These are phyloP conservation scores for Claviceps monticola DNA, from an alignment of 2,329 filamentous ascomycete species.

Conservation along the genomic window DNA sequence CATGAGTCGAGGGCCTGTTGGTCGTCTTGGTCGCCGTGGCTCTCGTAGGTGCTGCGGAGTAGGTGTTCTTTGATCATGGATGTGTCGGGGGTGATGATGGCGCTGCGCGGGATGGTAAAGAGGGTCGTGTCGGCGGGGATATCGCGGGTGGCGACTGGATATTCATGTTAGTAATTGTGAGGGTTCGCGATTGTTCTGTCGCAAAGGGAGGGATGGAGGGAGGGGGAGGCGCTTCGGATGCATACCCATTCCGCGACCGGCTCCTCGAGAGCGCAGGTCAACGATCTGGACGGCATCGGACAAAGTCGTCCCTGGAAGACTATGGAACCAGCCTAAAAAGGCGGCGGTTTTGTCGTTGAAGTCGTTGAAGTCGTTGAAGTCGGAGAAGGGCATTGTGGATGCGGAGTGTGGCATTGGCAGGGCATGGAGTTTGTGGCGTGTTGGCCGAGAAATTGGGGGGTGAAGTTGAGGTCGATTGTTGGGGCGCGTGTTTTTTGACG, in stretches of 20 bases:
- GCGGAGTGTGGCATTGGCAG: not conserved
- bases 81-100: constrained; percentile 59
- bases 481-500: not conserved
- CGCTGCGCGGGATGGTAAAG: constrained; percentile 62
- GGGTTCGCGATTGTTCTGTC: not conserved
- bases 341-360: constrained; percentile 29
- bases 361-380: constrained; percentile 24
- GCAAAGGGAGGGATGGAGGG: no score
- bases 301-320: constrained; percentile 37
- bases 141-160: constrained; percentile 52
- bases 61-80: constrained; percentile 47
- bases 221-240: no score
- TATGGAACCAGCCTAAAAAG: constrained; percentile 42
- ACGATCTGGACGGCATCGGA: constrained; percentile 37
- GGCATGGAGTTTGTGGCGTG: no score
- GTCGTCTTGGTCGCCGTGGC: constrained; percentile 21
- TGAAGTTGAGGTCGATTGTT: not conserved
- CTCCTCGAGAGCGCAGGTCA: constrained; percentile 35
- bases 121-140: constrained; percentile 63
- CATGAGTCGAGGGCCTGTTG: constrained; percentile 34
- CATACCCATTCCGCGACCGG: constrained; percentile 41
- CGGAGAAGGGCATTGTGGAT: constrained; percentile 8
- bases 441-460: not conserved
- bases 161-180: constrained; percentile 1
- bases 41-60: constrained; percentile 21